Base-by-base conservation (phyloP, 768 basidiomycete species). In the Scleroderma bovista region DNA sequence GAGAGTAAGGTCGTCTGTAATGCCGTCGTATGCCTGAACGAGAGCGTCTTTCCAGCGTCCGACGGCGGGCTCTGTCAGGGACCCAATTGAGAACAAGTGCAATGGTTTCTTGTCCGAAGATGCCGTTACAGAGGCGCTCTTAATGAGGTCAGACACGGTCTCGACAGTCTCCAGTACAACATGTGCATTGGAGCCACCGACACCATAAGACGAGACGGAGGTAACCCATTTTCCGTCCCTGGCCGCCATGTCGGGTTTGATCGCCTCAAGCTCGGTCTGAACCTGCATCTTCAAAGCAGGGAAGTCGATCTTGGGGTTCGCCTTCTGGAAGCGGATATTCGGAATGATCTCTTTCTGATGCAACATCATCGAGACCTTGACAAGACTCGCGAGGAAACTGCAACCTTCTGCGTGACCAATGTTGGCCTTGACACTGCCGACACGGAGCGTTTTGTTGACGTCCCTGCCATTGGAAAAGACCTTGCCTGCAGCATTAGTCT, bases 401-500 rank as follows among this genome's bases (percentile, higher is more conserved):
- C 60, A 68, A 50, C 60, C 65, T 51, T 57, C 66, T 1, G 60
- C 46, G 51, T 64, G 60, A 0, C 62, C 62, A 7, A 64, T 58
- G 41, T 60, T 64, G 11, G 53, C n/a, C 16, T 62, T 64, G 47
- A 64, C 56, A 2, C 58, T 64, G 45, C 62, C 62, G 3, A 64
- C 62, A 43, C 62, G 52, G 26, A 63, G 60, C n/a, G 50, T 45
- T 17, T 55, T 60, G 20, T 52, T 45, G 16, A 3, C 48, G 26
- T 57, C 51, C 5, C 62, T 56, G 9, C 58, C 55, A 24, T 61
- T 44, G 23, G 63, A 56, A 37, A 71, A 70, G 11, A 66, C 53
- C 31, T 61, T 60, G 1, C 77, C 77, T n/a, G 75, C 73, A 63
- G 72, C 74, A 48, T 77, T 78, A 11, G 72, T 72, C 55, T 79